Evolutionary conservation across 2,329 filamentous ascomycete species (phyloP).

Genomic region (Sporothrix pseudoabietina): DNA sequence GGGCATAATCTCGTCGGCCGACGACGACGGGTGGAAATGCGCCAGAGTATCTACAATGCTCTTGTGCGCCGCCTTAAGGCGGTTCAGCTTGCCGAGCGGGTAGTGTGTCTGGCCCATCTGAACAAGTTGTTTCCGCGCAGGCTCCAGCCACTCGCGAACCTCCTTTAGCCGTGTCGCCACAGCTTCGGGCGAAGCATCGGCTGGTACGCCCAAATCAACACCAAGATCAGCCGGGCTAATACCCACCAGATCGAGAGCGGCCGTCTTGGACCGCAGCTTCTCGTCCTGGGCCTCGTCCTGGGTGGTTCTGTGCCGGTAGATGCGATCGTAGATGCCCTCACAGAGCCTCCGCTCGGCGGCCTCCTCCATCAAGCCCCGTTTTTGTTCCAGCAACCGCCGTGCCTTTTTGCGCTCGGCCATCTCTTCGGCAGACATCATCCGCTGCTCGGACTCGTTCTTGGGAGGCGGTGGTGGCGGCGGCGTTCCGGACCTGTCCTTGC

Average conservation of each 20-base stretch:
- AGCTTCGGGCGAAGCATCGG: conserved; percentile 58
- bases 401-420: conserved; percentile 78
- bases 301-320: conserved; percentile 88
- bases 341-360: conserved; percentile 85
- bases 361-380: conserved; percentile 78
- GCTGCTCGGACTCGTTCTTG: conserved; percentile 60
- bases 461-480: conserved; percentile 38
- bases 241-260: conserved; percentile 84
- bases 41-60: conserved; percentile 85
- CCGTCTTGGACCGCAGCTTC: conserved; percentile 90
- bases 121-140: conserved; percentile 70
- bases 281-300: conserved; percentile 95
- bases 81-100: conserved; percentile 86
- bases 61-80: conserved; percentile 86
- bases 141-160: conserved; percentile 71
- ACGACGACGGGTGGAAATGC: conserved; percentile 74
- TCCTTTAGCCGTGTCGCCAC: conserved; percentile 64
- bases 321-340: conserved; percentile 80
- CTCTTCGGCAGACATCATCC: conserved; percentile 90
- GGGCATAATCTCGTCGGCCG: conserved; percentile 94
- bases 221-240: conserved; percentile 86
- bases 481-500: conserved; percentile 54
- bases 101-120: conserved; percentile 86
- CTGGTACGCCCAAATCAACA: conserved; percentile 64
- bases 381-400: conserved; percentile 75